Evolutionary conservation across 257 asterid species (phyloP), one percentile per base, ranked within the genome.

Genomic region (Henckelia pumila): DNA sequence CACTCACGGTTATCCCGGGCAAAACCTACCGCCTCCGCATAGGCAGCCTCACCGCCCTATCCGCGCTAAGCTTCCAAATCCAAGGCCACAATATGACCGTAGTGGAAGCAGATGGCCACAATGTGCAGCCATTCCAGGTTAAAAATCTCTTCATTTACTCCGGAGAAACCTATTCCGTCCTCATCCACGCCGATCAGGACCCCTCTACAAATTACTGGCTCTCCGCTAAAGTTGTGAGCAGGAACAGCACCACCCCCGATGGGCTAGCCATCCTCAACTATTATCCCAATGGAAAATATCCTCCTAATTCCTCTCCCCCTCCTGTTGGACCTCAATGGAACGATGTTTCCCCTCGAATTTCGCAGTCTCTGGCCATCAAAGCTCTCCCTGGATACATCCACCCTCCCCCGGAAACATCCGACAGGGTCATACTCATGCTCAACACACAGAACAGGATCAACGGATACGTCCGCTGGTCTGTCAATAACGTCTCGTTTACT

Each of bases 51-150:
- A 91, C 99, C 13, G 84, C 86, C 7, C 84, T 94, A 6, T 67
- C 99, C 2, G 95, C 99, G 1, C 56, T 94, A 71, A 91, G 95
- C 81, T 94, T 90, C 56, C 86, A 88, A 69, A 88, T 94, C 17
- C 96, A 94, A 81, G 95, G 90, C 29, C 97, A 94, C 55, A 85
- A 87, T 67, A 73, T 94, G 96, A 91, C 95, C 0, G 95, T 94
- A 1, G 95, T 94, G 0, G 99, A 94, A 77, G 83, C 99, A 3
- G 97, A 94, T 56, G 97, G 99, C 0, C 93, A 91, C 77, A 67
- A 88, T 29, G 97, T 94, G 6, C 91, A 91, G 74, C 96, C 97
- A 2, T 85, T 94, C 49, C 89, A 78, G 24, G 96, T 87, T 7
- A 72, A 85, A 28, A 91, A 85, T 22, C 81, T 94, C 44, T 94